Conservation (phyloP, 176 grass and related monocot genomes). For the Zoysia japonica region DNA sequence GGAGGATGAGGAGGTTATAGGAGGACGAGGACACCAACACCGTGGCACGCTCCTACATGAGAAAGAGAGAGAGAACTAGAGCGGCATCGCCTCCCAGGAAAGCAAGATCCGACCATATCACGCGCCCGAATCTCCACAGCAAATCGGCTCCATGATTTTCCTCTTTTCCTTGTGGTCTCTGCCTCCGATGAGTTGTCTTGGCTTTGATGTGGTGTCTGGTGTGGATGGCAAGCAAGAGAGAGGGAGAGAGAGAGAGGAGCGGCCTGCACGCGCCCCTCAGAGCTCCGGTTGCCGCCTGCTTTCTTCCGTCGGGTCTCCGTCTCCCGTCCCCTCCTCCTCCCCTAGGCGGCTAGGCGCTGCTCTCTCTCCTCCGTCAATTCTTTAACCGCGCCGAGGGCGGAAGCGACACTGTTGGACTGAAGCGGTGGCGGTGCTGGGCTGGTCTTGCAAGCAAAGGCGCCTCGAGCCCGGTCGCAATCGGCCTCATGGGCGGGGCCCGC, state of each 20-base stretch:
- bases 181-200: conserved; percentile 12
- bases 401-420: neutral
- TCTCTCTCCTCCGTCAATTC: neutral
- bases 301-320: neutral
- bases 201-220: conserved; percentile 34
- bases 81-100: conserved; percentile 39
- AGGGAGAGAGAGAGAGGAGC: neutral
- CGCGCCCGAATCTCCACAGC: conserved; percentile 64
- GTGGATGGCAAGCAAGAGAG: neutral
- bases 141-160: conserved; percentile 71
- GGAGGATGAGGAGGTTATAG: conserved; percentile 29
- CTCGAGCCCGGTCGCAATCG: conserved; percentile 1
- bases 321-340: neutral
- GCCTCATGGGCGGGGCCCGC: conserved; percentile 41
- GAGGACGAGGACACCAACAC: neutral
- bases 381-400: neutral
- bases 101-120: conserved; percentile 87
- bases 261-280: neutral
- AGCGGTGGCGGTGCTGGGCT: neutral
- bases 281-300: neutral
- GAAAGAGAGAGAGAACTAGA: neutral
- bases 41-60: conserved; percentile 14
- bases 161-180: conserved; percentile 41
- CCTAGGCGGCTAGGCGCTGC: too few species aligned
- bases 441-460: neutral